phyloP scores from a whole-genome alignment of 1,284 basidiomycete genomes.

The Pseudozyma hubeiensis region DNA sequence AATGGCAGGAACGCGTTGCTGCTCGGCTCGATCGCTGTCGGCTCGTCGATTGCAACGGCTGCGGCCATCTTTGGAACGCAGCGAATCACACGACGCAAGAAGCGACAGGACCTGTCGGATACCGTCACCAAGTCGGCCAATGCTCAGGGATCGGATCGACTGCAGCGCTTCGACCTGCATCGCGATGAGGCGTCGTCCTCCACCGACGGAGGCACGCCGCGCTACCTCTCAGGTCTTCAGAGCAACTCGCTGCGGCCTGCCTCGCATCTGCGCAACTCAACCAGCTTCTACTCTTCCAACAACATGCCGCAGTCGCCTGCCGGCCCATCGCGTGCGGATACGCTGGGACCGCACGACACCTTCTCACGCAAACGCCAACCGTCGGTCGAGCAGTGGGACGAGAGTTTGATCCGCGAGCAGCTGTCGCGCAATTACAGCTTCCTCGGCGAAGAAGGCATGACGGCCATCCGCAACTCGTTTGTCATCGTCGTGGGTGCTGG shows the following conservation, averaged over 20 bases:
- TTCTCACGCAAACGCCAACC: slow-evolving; percentile 35
- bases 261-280: slow-evolving; percentile 38
- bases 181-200: slow-evolving; percentile 39
- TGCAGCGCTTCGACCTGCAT: slow-evolving; percentile 35
- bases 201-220: slow-evolving; percentile 52
- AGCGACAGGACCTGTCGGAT: slow-evolving; percentile 50
- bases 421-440: slow-evolving; percentile 94
- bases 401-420: slow-evolving; percentile 72
- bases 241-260: slow-evolving; percentile 33
- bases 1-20: slow-evolving; percentile 41
- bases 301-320: slow-evolving; percentile 25
- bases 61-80: slow-evolving; percentile 54
- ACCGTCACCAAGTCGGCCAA: slow-evolving; percentile 41
- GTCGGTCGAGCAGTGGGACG: slow-evolving; percentile 57
- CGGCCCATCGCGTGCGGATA: slow-evolving; percentile 29
- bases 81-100: slow-evolving; percentile 36
- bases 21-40: slow-evolving; percentile 54
- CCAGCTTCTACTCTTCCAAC: slow-evolving; percentile 33
- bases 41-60: slow-evolving; percentile 57
- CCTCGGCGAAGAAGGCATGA: slow-evolving; percentile 90
- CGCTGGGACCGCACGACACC: slow-evolving; percentile 11
- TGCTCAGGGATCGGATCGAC: slow-evolving; percentile 31
- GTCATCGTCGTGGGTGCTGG: slow-evolving; percentile 94
- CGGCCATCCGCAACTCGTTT: slow-evolving; percentile 78
- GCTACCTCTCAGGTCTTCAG: slow-evolving; percentile 48